Evolutionary conservation across 805 yeast species (phyloP), one percentile per base, ranked within the genome.

Genomic region (Phaffomyces opuntiae): DNA sequence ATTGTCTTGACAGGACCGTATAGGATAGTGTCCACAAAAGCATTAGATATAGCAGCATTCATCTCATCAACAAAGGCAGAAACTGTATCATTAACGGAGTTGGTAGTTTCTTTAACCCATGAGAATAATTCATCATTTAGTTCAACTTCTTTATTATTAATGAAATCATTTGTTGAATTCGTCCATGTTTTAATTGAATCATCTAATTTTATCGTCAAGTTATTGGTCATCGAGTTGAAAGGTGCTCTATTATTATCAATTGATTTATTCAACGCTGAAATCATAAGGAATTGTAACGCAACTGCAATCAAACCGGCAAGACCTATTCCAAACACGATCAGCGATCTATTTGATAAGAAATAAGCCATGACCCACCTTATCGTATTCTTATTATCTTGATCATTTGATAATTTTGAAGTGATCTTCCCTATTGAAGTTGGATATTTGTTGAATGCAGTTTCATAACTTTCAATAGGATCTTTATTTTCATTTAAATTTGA

Each of bases 11-110:
- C 70, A 0, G 95, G 85, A 1, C 60, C 60, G 40, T 80, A 76
- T 11, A 91, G 65, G 0, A 84, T 75, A 0, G 97, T 87, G 3
- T 72, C 72, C 6, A 81, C 79, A 64, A 93, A 89, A 0, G 80
- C 70, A 9, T 72, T 69, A 27, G 70, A 69, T 7, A 93, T 61
- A 0, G 80, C 79, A 4, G 58, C 55, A 57, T 85, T 81, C 68
- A 90, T 74, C n/a, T 66, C 70, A 3, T 59, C 64, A 42, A 83
- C 70, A 61, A 89, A 82, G 1, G 61, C 64, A 19, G 72, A 63
- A 1, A 87, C 68, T 0, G 96, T 85, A 9, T 63, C 50, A 56
- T 87, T 87, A 2, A 88, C 63, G 0, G 81, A 60, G 0, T 60
- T 54, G 0, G 93, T 76, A 0, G 88, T 73, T 1, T 69, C 67